These are phyloP conservation scores for Mycosarcoma mackinlayi DNA, from an alignment of 1,284 basidiomycete species.

Conservation along the genomic window DNA sequence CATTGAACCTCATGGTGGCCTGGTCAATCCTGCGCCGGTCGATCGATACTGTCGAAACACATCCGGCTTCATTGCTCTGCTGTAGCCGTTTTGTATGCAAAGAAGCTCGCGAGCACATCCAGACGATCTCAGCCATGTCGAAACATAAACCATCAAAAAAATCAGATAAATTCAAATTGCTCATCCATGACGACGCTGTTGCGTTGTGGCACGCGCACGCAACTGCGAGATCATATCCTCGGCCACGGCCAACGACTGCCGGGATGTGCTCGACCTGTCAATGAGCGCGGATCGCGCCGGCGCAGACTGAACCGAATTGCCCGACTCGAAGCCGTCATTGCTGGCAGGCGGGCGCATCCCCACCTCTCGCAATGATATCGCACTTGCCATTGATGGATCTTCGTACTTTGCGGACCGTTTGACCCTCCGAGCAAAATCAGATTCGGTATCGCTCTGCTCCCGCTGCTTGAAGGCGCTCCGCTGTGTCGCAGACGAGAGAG, in stretches of 20 bases:
- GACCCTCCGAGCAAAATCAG: slow-evolving; percentile 1
- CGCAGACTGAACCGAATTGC: slow-evolving; percentile 15
- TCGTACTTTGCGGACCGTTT: slow-evolving; percentile 33
- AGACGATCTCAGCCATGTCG: too few species aligned
- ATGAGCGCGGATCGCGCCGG: not conserved
- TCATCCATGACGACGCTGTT: slow-evolving; percentile 5
- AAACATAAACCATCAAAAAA: too few species aligned
- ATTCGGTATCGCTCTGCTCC: slow-evolving; percentile 16
- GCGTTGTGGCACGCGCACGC: slow-evolving; percentile 1
- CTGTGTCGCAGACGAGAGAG: slow-evolving; percentile 16
- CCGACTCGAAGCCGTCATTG: slow-evolving; percentile 14
- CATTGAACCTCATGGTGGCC: too few species aligned
- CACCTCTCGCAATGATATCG: not conserved
- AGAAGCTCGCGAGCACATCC: too few species aligned
- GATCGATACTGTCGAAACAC: too few species aligned
- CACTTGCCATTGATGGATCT: not conserved
- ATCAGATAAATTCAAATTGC: too few species aligned
- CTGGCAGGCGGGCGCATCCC: slow-evolving; percentile 1
- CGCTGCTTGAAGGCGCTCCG: not conserved
- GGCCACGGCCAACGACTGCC: slow-evolving; percentile 19
- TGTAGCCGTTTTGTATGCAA: too few species aligned
- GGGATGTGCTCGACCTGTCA: not conserved
- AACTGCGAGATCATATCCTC: slow-evolving; percentile 29
- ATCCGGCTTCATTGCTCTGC: too few species aligned
- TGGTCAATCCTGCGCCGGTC: too few species aligned